Conservation (phyloP, 2,329 filamentous ascomycete species). For the Aspergillus calidoustus region DNA sequence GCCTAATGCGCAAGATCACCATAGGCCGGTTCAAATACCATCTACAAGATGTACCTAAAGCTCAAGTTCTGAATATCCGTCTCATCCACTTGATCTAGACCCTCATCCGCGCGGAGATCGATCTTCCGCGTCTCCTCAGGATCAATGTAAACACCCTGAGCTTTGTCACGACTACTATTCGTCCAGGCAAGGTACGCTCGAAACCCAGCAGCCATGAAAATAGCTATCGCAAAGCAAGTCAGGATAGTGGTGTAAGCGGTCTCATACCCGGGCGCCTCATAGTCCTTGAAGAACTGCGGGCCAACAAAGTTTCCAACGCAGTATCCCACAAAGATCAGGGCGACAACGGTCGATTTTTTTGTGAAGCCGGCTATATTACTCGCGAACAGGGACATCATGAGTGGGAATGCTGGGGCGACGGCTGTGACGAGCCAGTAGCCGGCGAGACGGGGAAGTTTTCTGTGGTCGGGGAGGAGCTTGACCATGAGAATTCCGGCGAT, state of each 20-base stretch:
- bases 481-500: conserved; percentile 28
- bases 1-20: background rate
- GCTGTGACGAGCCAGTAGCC: conserved; percentile 27
- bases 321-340: conserved; percentile 23
- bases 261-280: conserved; percentile 23
- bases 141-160: conserved; percentile 22
- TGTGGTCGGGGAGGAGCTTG: conserved; percentile 21
- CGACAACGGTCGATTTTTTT: conserved; percentile 24
- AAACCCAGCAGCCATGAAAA: conserved; percentile 19
- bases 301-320: conserved; percentile 26
- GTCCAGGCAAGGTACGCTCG: conserved; percentile 21
- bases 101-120: conserved; percentile 19
- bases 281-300: conserved; percentile 22
- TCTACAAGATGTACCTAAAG: conserved; percentile 28
- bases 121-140: conserved; percentile 19
- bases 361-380: conserved; percentile 26
- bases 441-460: conserved; percentile 25
- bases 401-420: conserved; percentile 25
- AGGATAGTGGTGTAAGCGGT: conserved; percentile 30
- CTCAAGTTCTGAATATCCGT: conserved; percentile 27
- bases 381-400: conserved; percentile 22
- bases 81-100: conserved; percentile 24
- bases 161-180: conserved; percentile 21
- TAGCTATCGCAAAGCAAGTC: conserved; percentile 25
- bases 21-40: background rate